phyloP scores from a whole-genome alignment of 441 rosid genomes.

The Capsella rubella region DNA sequence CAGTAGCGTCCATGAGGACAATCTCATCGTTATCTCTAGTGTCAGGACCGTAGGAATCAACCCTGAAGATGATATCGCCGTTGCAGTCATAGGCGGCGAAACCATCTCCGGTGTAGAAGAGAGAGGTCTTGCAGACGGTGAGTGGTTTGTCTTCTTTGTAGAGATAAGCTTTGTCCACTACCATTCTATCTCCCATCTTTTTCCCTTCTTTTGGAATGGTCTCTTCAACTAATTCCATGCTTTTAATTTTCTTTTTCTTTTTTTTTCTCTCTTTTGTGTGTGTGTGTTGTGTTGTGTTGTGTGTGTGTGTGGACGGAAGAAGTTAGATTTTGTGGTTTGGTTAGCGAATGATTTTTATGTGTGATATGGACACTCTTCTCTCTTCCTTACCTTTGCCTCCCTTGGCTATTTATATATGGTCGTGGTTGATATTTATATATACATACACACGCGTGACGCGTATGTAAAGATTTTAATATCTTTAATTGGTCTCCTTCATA shows the following conservation, averaged over 20 bases:
- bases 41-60: constrained; percentile 89
- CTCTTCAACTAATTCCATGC: constrained; percentile 41
- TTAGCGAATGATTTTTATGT: constrained; percentile 31
- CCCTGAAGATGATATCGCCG: constrained; percentile 83
- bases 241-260: background rate
- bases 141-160: constrained; percentile 68
- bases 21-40: constrained; percentile 63
- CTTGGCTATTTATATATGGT: constrained; percentile 29
- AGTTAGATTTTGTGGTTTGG: constrained; percentile 39
- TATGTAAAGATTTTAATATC: constrained; percentile 17
- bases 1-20: constrained; percentile 88
- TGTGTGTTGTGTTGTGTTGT: background rate
- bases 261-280: background rate
- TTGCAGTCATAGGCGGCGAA: constrained; percentile 75
- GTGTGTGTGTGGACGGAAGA: constrained; percentile 4
- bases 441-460: constrained; percentile 29
- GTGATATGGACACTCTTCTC: constrained; percentile 40
- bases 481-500: background rate
- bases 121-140: constrained; percentile 79
- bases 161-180: constrained; percentile 64
- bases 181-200: constrained; percentile 51
- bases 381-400: constrained; percentile 16
- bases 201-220: constrained; percentile 31
- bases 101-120: constrained; percentile 90
- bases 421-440: background rate